Evolutionary conservation across 176 grass and related monocot species (phyloP), one percentile per base, ranked within the genome.

Genomic region (Ensete ventricosum): DNA sequence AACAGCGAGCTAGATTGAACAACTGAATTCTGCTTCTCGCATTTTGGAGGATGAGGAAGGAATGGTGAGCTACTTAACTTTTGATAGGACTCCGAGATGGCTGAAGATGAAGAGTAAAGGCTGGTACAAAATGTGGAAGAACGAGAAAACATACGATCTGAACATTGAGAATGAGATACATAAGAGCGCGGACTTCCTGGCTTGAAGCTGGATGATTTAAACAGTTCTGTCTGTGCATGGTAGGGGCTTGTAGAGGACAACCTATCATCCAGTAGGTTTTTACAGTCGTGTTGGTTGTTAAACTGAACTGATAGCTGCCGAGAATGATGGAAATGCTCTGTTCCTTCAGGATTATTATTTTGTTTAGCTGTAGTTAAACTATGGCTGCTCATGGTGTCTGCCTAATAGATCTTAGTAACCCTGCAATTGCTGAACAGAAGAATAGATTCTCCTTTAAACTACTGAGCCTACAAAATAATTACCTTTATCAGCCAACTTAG

Each of bases 81-180:
- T 17, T 52, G 60, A 63, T 78, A 81, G 19, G 84, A 80, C 29
- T 76, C 84, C 12, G 43, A 25, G 34, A 88, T 85, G 20, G 24
- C 78, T 34, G 69, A 82, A 10, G 81, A 79, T 1, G 87, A 81
- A 0, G 95, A 86, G 75, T 85, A 88, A 16, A 96, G 66, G 34
- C 83, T 96, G 71, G 89, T 78, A 59, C 87, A 96, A 70, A 96
- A 96, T 60, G 81, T 89, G 20, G 92, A 96, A 49, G 81, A 86
- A 52, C 57, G 67, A n/a, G 92, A 89, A 64, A 77, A 85, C 14
- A 71, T 65, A 5, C 59, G 64, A 4, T 89, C 82, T 27, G 81
- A 48, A 29, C 76, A 68, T 49, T 71, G 53, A 16, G 78, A 14
- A 69, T 84, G 62, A 24, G 81, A 80, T 11, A 50, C 64, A 1